Evolutionary conservation across 768 basidiomycete species (phyloP), one percentile per base, ranked within the genome.

Genomic region (Rubroboletus pulcherrimus): DNA sequence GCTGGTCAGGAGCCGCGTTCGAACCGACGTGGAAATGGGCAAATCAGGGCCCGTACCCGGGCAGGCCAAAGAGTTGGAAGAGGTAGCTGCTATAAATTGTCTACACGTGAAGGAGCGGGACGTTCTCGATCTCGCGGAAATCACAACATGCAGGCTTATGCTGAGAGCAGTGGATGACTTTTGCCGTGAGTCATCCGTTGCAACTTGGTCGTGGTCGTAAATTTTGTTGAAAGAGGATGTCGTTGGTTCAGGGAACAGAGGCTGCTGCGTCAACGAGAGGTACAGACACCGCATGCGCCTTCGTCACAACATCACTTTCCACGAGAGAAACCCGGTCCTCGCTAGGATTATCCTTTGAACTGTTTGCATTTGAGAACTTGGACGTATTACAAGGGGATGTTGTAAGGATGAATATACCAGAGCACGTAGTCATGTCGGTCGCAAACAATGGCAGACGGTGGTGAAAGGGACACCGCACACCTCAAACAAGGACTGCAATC

Each of bases 401-500:
- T 38, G 15, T 29, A 43, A 0, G 30, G 67, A 73, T 72, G 58
- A 69, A 66, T 52, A 41, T 31, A 29, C 26, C 7, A 24, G 11
- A 19, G 33, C 12, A 24, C 2, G 42, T 30, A 26, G 33, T 17
- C 10, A 34, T 75, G 71, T 73, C 8, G 54, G 71, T 73, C 74
- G 35, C 67, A 73, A 66, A 68, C 79, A 87, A 89, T 89, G 82
- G 84, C 84, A 80, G 76, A 76, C 73, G 73, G 74, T 77, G 81
- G 80, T 79, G 30, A 56, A 51, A 62, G 47, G 43, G 39, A 75
- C 81, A 77, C 80, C 73, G 76, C 77, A 74, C 72, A 72, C 87
- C 84, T 89, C 87, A 89, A 89, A 89, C 87, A 72, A 81, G 80
- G 84, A 85, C 77, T 48, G 55, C 53, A 44, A n/a, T 68, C 60